Conservation (phyloP, 2,329 filamentous ascomycete species). For the Pyrenochaeta sp. region DNA sequence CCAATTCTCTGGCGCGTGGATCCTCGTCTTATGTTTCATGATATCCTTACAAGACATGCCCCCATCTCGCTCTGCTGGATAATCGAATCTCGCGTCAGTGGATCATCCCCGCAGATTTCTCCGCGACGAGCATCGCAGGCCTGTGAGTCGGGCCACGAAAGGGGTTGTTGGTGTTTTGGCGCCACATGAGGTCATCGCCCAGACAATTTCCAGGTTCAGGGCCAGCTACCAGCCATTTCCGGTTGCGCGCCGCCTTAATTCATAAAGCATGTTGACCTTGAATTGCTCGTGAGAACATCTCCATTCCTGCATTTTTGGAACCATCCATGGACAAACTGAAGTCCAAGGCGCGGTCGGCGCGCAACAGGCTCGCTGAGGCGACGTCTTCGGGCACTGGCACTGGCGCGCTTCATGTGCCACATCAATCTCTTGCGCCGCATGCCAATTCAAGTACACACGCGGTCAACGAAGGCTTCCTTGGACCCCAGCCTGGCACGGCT, state of each 20-base stretch:
- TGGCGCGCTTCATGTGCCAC: constrained; percentile 38
- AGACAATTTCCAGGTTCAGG: constrained; percentile 29
- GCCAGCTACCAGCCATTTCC: constrained; percentile 19
- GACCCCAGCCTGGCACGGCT: constrained; percentile 36
- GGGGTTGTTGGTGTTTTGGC: constrained; percentile 25
- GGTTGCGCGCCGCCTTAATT: constrained; percentile 19
- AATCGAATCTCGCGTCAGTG: background rate
- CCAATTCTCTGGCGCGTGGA: constrained; percentile 7
- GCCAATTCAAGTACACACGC: constrained; percentile 43
- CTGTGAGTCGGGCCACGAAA: constrained; percentile 12
- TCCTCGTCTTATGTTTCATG: constrained; percentile 7
- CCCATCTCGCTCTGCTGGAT: background rate
- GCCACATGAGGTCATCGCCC: constrained; percentile 31
- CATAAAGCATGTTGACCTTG: constrained; percentile 33
- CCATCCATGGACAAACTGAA: constrained; percentile 45
- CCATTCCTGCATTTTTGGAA: constrained; percentile 13
- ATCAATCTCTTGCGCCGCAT: constrained; percentile 37
- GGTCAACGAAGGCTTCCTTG: constrained; percentile 43
- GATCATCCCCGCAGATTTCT: background rate
- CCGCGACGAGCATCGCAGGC: background rate
- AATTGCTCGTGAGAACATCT: constrained; percentile 11
- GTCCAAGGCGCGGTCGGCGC: constrained; percentile 44
- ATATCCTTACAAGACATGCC: background rate
- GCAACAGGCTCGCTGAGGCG: constrained; percentile 40
- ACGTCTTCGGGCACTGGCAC: constrained; percentile 37